Percentiles rank a stretch among this genome's conserved stretches.
These are phyloP conservation scores for Chrysoporthe austroafricana DNA, from an alignment of 2,329 filamentous ascomycete species.

Conservation along the genomic window DNA sequence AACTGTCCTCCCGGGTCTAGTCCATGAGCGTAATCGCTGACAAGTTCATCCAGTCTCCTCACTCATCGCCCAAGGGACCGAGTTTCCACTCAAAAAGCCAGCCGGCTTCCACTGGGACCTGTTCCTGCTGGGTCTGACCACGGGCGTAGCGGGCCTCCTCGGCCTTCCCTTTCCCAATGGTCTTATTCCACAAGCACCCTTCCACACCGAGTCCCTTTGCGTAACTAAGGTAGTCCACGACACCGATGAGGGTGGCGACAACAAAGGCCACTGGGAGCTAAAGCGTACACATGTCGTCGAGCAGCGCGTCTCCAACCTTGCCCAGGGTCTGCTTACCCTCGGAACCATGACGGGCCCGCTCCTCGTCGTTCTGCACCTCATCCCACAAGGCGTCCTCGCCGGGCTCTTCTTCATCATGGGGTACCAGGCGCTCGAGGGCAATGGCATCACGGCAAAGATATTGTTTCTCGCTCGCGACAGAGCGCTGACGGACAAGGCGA, in stretches of 20 bases:
- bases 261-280: constrained; percentile 60
- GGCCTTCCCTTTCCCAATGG: constrained; percentile 83
- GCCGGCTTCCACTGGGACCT: constrained; percentile 87
- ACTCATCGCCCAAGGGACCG: constrained; percentile 80
- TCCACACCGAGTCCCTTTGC: constrained; percentile 79
- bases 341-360: constrained; percentile 79
- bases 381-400: constrained; percentile 78
- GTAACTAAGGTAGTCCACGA: constrained; percentile 62
- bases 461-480: constrained; percentile 70
- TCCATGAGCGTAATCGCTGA: constrained; percentile 5
- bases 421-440: constrained; percentile 73
- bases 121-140: constrained; percentile 79
- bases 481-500: constrained; percentile 59
- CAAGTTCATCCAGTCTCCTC: constrained; percentile 64
- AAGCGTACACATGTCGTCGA: constrained; percentile 70
- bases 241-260: constrained; percentile 54
- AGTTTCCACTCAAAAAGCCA: constrained; percentile 79
- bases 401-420: constrained; percentile 88
- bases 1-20: background rate
- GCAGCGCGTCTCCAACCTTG: constrained; percentile 78
- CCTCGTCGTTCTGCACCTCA: constrained; percentile 73
- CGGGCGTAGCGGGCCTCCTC: constrained; percentile 73
- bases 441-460: constrained; percentile 77
- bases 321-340: constrained; percentile 76
- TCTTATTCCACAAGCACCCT: constrained; percentile 81